Base-by-base conservation (phyloP, 2,329 filamentous ascomycete species). In the Fusarium nurragi region DNA sequence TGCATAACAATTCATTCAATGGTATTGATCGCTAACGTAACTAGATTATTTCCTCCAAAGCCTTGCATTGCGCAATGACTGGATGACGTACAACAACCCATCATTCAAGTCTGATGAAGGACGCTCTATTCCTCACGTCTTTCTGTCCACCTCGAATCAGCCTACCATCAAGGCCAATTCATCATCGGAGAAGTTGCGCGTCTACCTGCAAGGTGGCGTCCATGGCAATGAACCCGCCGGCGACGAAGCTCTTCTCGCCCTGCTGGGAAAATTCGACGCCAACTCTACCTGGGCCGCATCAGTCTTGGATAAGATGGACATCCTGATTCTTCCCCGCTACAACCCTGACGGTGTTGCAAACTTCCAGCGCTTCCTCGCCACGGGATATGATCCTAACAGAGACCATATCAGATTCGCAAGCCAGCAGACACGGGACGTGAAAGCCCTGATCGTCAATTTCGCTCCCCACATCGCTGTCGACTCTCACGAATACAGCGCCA, bases 151-250 rank as follows among this genome's bases (percentile, higher is more conserved):
- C 0, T 62, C 65, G 0, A 34, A 32, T 2, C 63, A 69, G 23
- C 60, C 63, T 2, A 21, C 44, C 12, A 40, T 46, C 36, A 65
- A 62, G 30, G 53, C 55, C 40, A 69, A 69, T 10, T 53, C 68
- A 1, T 65, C 63, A 0, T 41, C 67, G 1, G 37, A 61, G n/a
- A 74, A 74, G 39, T 56, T 74, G 2, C 57, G 72, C 0, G 72
- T 74, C 1, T 73, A 71, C 19, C 40, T 74, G 0, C 72, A 74
- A 45, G 71, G 69, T 5, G 72, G 69, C 1, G 72, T 74, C 6
- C 72, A 74, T 16, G 72, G 72, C 13, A 74, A 74, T 11, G 72
- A 74, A 9, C 72, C 72, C 0, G 70, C 59, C 0, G 72, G 71
- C 2, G 72, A 74, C 14, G 68, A 74, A 43, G 68, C 64, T 1